phyloP scores from a whole-genome alignment of 345 rosid genomes.

The Gossypium mustelinum region DNA sequence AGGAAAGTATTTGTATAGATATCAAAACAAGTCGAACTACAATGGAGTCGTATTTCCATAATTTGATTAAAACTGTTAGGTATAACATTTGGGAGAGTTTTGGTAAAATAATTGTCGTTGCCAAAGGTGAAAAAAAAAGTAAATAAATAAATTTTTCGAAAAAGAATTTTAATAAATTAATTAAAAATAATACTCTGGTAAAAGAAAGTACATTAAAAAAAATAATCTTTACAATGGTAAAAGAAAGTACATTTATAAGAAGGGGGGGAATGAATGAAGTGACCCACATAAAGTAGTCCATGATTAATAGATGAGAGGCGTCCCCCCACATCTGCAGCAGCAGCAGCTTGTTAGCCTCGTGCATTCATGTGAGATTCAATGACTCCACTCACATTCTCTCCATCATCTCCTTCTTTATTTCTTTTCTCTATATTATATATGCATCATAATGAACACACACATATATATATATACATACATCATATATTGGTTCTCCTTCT shows the following conservation, averaged over 20 bases:
- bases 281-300: conserved; percentile 31
- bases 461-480: too few relatives aligned
- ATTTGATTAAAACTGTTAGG: too few relatives aligned
- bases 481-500: too few relatives aligned
- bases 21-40: too few relatives aligned
- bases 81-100: too few relatives aligned
- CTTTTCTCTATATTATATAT: too few relatives aligned
- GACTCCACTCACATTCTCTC: conserved; percentile 26
- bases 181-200: not conserved
- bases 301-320: conserved; percentile 24
- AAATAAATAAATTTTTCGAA: not conserved
- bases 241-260: too few relatives aligned
- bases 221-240: not conserved
- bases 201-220: not conserved
- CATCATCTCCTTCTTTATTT: conserved; percentile 14
- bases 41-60: too few relatives aligned
- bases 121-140: not conserved
- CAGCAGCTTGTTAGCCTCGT: conserved; percentile 32
- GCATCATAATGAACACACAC: too few relatives aligned
- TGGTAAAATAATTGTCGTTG: not conserved
- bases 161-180: not conserved
- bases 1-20: too few relatives aligned
- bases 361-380: conserved; percentile 48
- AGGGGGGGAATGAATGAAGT: not conserved
- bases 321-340: not conserved